A percentile compares a stretch with the other conserved stretches of the same genome.
These are phyloP conservation scores for Sugiyamaella sp. DNA, from an alignment of 1,139 yeast genomes.

Conservation along the genomic window DNA sequence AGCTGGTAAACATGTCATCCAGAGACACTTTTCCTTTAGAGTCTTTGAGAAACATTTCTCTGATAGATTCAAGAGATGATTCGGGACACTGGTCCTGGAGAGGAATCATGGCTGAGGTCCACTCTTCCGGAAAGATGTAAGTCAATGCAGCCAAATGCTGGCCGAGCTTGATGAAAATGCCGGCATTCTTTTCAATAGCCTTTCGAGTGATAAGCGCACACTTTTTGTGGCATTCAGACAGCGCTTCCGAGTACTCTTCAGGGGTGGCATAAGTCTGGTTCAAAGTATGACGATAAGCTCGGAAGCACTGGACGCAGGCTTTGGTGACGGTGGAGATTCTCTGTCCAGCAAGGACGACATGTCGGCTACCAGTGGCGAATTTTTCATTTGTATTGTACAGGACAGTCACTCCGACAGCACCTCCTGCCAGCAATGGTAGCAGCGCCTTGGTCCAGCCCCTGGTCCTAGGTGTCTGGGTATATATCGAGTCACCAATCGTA, in stretches of 20 bases:
- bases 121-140: conserved; percentile 84
- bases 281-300: conserved; percentile 58
- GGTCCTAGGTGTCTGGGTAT: too few relatives aligned
- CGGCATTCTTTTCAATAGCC: conserved; percentile 87
- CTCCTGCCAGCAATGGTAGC: conserved; percentile 21
- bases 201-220: conserved; percentile 80
- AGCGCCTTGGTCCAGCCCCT: too few relatives aligned
- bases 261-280: conserved; percentile 50
- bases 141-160: conserved; percentile 94
- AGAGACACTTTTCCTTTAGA: conserved; percentile 54
- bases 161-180: conserved; percentile 90
- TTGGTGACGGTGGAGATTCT: conserved; percentile 41
- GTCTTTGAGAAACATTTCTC: conserved; percentile 66
- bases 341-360: conserved; percentile 35
- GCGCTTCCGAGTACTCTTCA: conserved; percentile 56
- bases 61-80: conserved; percentile 70
- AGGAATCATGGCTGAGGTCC: conserved; percentile 96
- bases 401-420: conserved; percentile 28
- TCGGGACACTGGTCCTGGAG: conserved; percentile 89
- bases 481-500: too few relatives aligned
- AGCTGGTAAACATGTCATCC: conserved; percentile 66
- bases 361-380: conserved; percentile 41
- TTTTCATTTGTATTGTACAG: conserved; percentile 45
- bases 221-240: conserved; percentile 63
- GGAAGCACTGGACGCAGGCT: conserved; percentile 40